A percentile compares a stretch with the other conserved stretches of the same genome.
Evolutionary conservation across 148 eudicot species (phyloP).

Genomic region (Persicaria maculosa): DNA sequence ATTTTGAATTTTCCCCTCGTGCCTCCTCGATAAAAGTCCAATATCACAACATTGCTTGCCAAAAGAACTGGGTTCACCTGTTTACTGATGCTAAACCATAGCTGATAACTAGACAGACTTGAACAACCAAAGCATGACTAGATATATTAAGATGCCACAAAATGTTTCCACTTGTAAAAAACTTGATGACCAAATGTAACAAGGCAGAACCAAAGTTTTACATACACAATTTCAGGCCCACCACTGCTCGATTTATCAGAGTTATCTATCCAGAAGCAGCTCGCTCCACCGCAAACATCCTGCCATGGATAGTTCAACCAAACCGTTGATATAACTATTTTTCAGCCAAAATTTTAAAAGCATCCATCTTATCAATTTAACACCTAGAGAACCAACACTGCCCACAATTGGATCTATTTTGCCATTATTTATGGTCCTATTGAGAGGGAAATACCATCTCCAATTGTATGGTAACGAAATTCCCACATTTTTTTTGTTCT

Average conservation of each 20-base stretch:
- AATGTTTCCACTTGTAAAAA: neutral
- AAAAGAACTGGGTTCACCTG: neutral
- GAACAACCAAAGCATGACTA: neutral
- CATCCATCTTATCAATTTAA: neutral
- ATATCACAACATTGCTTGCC: neutral
- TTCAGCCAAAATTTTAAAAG: neutral
- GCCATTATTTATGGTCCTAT: neutral
- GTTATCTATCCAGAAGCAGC: constrained; percentile 78
- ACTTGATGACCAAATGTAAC: neutral
- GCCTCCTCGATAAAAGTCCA: too few species aligned
- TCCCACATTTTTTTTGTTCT: neutral
- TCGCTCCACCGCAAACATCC: constrained; percentile 67
- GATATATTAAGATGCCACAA: neutral
- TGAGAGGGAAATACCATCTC: neutral
- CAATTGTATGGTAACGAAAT: neutral
- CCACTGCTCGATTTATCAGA: constrained; percentile 41
- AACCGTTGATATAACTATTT: neutral
- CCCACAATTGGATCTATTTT: neutral
- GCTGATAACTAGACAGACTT: neutral
- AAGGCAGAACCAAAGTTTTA: constrained; percentile 14
- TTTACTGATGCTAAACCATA: neutral
- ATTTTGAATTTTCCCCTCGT: too few species aligned
- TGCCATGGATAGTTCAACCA: constrained; percentile 16
- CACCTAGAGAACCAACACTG: neutral
- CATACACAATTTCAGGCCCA: constrained; percentile 68